phyloP scores from a whole-genome alignment of 2,329 filamentous ascomycete genomes.

The Basipetospora chlamydospora region DNA sequence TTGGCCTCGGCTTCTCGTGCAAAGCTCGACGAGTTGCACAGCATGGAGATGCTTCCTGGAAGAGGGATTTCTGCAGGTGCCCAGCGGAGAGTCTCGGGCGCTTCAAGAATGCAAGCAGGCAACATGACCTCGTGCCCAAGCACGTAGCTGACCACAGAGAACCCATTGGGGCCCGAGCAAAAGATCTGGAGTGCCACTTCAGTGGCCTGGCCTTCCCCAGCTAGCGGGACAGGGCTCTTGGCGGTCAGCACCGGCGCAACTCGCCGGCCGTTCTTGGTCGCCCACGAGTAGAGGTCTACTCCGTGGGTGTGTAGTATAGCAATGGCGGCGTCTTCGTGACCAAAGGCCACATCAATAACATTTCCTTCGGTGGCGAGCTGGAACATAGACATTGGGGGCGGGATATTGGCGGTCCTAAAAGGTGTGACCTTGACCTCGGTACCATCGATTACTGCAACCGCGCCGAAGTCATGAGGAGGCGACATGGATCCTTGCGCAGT shows the following conservation, averaged over 20 bases:
- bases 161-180: conserved; percentile 14
- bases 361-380: conserved; percentile 50
- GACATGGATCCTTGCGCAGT: conserved; percentile 53
- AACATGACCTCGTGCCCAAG: conserved; percentile 7
- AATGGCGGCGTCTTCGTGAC: conserved; percentile 46
- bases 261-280: conserved; percentile 34
- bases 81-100: conserved; percentile 5
- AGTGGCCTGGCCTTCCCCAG: background rate
- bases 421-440: conserved; percentile 69
- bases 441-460: conserved; percentile 76
- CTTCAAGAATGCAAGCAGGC: background rate
- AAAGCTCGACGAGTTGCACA: conserved; percentile 17
- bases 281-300: conserved; percentile 57
- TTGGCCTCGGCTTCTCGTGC: conserved; percentile 16
- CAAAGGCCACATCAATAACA: conserved; percentile 62
- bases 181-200: conserved; percentile 17
- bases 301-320: conserved; percentile 55
- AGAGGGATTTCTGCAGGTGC: too few species aligned
- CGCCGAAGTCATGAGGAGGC: conserved; percentile 62
- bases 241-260: background rate
- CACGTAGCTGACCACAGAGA: conserved; percentile 18
- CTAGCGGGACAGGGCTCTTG: background rate
- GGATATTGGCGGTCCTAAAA: conserved; percentile 68
- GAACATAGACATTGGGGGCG: conserved; percentile 81
- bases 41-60: conserved; percentile 1